phyloP scores from a whole-genome alignment of 176 grass and related monocot species.

The Avena eriantha region DNA sequence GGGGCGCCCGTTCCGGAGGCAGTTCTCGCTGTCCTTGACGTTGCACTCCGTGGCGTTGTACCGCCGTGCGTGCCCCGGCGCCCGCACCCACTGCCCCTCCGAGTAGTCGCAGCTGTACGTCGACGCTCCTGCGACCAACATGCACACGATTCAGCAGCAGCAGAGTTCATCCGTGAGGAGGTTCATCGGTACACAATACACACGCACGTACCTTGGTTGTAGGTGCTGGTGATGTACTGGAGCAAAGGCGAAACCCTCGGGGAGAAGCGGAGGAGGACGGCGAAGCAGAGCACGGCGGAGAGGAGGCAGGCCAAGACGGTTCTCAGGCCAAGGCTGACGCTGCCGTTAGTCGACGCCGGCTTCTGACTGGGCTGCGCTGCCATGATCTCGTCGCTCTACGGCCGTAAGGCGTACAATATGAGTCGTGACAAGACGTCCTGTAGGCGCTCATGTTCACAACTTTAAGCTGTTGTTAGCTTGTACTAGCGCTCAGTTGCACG shows the following conservation, averaged over 20 bases:
- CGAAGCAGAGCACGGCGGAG: neutral
- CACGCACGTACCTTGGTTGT: neutral
- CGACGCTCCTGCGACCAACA: neutral
- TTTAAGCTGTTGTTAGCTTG: no score
- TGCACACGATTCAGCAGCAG: no score
- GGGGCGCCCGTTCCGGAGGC: constrained; percentile 46
- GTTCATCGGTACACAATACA: no score
- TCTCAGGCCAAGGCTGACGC: neutral
- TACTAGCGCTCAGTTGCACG: no score
- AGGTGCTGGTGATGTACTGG: neutral
- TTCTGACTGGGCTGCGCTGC: no score
- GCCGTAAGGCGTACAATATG: no score
- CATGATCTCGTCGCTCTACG: neutral
- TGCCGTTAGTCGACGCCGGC: neutral
- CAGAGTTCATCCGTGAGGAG: no score
- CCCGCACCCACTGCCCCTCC: constrained; percentile 50
- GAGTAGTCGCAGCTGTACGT: constrained; percentile 13
- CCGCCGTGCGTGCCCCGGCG: constrained; percentile 28
- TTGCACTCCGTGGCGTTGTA: constrained; percentile 45
- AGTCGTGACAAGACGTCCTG: no score
- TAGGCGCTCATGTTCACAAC: no score
- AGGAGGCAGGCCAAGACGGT: neutral
- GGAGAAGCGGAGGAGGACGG: neutral
- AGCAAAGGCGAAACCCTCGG: neutral
- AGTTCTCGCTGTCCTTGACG: constrained; percentile 45